Percentiles rank a stretch among this genome's conserved stretches.
These are phyloP conservation scores for Graphilbum sp. DNA, from an alignment of 2,329 filamentous ascomycete species.

Conservation along the genomic window DNA sequence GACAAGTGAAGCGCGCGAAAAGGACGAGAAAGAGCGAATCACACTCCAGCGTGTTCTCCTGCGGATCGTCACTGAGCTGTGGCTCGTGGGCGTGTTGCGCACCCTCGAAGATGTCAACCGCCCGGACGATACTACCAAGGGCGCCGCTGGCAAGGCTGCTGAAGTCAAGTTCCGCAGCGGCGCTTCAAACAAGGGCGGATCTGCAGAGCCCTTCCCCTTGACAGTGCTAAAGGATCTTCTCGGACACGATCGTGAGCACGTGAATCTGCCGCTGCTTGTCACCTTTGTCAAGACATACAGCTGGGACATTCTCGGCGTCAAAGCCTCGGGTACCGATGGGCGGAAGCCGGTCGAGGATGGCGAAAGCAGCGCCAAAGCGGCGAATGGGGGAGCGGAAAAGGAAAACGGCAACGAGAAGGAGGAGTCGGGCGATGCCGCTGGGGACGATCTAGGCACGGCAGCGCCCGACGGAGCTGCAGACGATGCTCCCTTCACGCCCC, in stretches of 20 bases:
- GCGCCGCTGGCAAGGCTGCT: slow-evolving; percentile 44
- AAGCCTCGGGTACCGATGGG: slow-evolving; percentile 53
- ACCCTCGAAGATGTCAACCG: slow-evolving; percentile 55
- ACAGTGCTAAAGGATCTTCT: slow-evolving; percentile 96
- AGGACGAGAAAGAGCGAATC: slow-evolving; percentile 89
- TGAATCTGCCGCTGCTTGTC: slow-evolving; percentile 79
- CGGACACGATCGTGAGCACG: slow-evolving; percentile 82
- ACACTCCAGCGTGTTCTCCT: slow-evolving; percentile 72
- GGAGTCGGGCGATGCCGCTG: slow-evolving; percentile 21
- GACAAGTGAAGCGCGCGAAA: slow-evolving; percentile 67
- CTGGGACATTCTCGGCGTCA: slow-evolving; percentile 86
- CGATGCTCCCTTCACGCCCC: slow-evolving; percentile 48
- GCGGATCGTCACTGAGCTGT: slow-evolving; percentile 84
- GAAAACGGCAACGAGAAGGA: not conserved
- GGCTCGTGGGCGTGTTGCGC: slow-evolving; percentile 77
- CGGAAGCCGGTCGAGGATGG: slow-evolving; percentile 74
- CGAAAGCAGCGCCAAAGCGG: slow-evolving; percentile 39
- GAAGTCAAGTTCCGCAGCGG: slow-evolving; percentile 38
- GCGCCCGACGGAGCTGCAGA: slow-evolving; percentile 11
- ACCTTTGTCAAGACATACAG: slow-evolving; percentile 92
- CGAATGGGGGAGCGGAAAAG: slow-evolving; percentile 8
- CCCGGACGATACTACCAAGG: slow-evolving; percentile 47
- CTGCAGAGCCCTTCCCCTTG: slow-evolving; percentile 82
- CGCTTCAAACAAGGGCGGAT: slow-evolving; percentile 42
- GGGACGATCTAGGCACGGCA: slow-evolving; percentile 26